Percentiles rank a stretch among this genome's conserved stretches.
These are phyloP conservation scores for Henckelia pumila DNA, from an alignment of 257 asterid genomes.

Conservation along the genomic window DNA sequence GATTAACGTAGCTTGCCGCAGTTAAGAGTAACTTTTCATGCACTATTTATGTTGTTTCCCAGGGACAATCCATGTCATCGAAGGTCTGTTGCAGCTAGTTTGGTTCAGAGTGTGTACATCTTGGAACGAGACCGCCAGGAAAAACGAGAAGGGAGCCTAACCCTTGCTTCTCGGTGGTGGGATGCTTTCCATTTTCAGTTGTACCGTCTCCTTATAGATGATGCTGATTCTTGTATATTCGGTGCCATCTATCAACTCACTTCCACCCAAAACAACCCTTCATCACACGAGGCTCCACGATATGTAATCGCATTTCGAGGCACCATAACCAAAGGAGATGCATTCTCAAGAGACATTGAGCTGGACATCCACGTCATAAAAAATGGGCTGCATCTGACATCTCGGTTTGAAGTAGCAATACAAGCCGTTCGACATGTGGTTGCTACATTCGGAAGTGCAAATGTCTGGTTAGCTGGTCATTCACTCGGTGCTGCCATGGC, in stretches of 20 bases:
- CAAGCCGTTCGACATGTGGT: constrained; percentile 69
- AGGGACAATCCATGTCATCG: constrained; percentile 63
- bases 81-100: constrained; percentile 78
- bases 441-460: constrained; percentile 58
- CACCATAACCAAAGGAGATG: constrained; percentile 75
- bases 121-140: constrained; percentile 85
- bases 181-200: constrained; percentile 55
- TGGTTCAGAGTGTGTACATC: constrained; percentile 82
- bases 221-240: constrained; percentile 65
- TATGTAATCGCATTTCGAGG: constrained; percentile 78
- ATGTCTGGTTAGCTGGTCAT: constrained; percentile 81
- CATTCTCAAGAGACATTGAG: constrained; percentile 63
- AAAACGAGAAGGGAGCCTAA: constrained; percentile 53
- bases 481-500: constrained; percentile 92
- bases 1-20: neutral
- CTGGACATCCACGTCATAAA: constrained; percentile 59
- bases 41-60: constrained; percentile 19
- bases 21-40: neutral
- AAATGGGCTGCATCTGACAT: constrained; percentile 72
- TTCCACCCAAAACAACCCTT: constrained; percentile 20
- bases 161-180: constrained; percentile 96
- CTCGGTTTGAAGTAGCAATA: constrained; percentile 69
- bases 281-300: constrained; percentile 38
- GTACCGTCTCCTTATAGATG: constrained; percentile 56
- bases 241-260: constrained; percentile 71